Percentiles rank a stretch among this genome's conserved stretches.
Conservation (phyloP, 2,329 filamentous ascomycete species). For the Penicillium sp. region DNA sequence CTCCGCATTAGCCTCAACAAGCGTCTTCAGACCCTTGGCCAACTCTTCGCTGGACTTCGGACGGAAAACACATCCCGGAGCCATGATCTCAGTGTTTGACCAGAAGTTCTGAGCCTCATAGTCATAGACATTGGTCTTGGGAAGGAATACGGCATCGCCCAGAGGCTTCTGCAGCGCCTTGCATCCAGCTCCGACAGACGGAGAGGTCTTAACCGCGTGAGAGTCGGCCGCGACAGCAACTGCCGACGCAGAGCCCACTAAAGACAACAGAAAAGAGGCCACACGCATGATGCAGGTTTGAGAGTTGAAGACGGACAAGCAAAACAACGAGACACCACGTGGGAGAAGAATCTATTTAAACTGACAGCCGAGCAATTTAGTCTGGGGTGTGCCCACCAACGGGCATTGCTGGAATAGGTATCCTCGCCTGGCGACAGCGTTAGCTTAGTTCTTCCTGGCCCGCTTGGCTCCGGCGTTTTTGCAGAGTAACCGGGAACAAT, state of each 20-base stretch:
- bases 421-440: neutral
- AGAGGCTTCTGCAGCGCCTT: conserved; percentile 15
- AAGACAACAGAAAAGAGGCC: conserved; percentile 13
- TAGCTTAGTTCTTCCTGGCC: neutral
- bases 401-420: neutral
- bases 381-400: neutral
- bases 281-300: conserved; percentile 18
- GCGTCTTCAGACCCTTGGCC: conserved; percentile 21
- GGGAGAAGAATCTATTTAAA: neutral
- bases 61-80: conserved; percentile 36
- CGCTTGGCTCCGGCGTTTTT: conserved; percentile 1
- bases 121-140: conserved; percentile 26
- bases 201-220: neutral
- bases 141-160: conserved; percentile 24
- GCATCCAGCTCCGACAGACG: conserved; percentile 18
- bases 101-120: conserved; percentile 36
- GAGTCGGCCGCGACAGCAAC: conserved; percentile 3
- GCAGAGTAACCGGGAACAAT: neutral
- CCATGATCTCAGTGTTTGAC: conserved; percentile 38
- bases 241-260: conserved; percentile 6
- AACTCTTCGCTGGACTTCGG: conserved; percentile 29
- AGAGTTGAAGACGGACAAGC: conserved; percentile 1
- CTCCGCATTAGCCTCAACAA: conserved; percentile 23
- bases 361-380: neutral
- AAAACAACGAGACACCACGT: neutral